Conservation (phyloP, 2,329 filamentous ascomycete species). For the Pseudocercospora ulei region DNA sequence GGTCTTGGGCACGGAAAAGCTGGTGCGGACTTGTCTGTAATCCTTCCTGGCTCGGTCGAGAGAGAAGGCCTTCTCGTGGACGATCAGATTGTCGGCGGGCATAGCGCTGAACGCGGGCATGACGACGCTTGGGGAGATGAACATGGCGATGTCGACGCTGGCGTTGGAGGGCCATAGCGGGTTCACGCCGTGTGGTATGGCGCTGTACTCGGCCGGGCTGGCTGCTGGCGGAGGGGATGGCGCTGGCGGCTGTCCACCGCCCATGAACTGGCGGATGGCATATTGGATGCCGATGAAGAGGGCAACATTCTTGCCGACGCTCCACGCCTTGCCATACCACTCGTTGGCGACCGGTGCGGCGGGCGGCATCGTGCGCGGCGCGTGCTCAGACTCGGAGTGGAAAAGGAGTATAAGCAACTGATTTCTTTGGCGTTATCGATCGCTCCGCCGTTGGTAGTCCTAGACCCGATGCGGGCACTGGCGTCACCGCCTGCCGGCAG, state of each 20-base stretch:
- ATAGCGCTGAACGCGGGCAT: conserved; percentile 58
- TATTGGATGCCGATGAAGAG: conserved; percentile 53
- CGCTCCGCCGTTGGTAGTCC: no score
- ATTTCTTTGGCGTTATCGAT: no score
- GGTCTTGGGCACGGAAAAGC: conserved; percentile 62
- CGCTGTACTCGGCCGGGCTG: conserved; percentile 44
- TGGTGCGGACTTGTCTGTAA: conserved; percentile 64
- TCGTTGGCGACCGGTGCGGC: conserved; percentile 9
- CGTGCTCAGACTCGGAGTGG: no score
- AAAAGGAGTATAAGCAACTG: no score
- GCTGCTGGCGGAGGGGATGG: conserved; percentile 18
- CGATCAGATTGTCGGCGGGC: conserved; percentile 58
- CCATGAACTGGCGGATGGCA: conserved; percentile 48
- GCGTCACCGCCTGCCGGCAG: no score
- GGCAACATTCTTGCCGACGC: conserved; percentile 46
- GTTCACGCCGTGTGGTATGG: conserved; percentile 60
- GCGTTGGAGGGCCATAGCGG: conserved; percentile 81
- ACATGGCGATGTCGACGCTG: conserved; percentile 71
- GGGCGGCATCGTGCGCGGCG: conserved; percentile 9
- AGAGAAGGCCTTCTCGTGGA: conserved; percentile 67
- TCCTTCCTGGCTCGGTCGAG: conserved; percentile 53
- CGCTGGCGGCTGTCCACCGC: conserved; percentile 26
- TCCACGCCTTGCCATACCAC: conserved; percentile 28
- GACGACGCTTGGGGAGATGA: conserved; percentile 65
- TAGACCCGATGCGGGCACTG: no score